phyloP scores from a whole-genome alignment of 2,329 filamentous ascomycete species.

The Venturia aucupariae region DNA sequence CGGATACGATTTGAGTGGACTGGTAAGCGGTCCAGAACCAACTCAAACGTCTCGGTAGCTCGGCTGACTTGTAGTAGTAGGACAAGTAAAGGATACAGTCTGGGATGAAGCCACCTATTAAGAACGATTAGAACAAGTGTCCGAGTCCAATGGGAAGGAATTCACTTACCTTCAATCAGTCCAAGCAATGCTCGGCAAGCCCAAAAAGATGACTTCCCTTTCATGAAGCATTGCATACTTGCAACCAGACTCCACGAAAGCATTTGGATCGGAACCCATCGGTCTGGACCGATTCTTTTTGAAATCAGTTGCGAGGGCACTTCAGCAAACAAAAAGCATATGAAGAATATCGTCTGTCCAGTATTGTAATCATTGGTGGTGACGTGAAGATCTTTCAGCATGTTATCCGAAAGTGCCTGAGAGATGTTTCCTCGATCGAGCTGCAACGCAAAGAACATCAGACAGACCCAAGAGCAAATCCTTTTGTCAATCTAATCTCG shows the following conservation, averaged over 20 bases:
- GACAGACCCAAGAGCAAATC: slow-evolving; percentile 37
- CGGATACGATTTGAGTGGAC: slow-evolving; percentile 23
- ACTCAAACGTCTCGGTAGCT: slow-evolving; percentile 54
- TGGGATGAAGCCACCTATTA: slow-evolving; percentile 33
- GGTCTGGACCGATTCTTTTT: slow-evolving; percentile 20
- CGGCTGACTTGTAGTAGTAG: slow-evolving; percentile 61
- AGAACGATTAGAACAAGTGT: neutral
- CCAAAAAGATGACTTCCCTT: slow-evolving; percentile 20
- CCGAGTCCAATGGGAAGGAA: neutral
- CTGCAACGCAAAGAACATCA: slow-evolving; percentile 57
- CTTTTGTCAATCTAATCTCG: slow-evolving; percentile 31
- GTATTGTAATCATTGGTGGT: slow-evolving; percentile 42
- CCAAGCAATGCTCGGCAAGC: slow-evolving; percentile 20
- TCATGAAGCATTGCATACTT: slow-evolving; percentile 22
- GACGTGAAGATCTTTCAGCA: slow-evolving; percentile 45
- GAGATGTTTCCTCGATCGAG: slow-evolving; percentile 53
- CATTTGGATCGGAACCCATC: slow-evolving; percentile 25
- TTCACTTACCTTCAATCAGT: slow-evolving; percentile 16
- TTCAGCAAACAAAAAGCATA: slow-evolving; percentile 23
- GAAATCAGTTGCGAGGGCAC: slow-evolving; percentile 26
- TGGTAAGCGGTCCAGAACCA: slow-evolving; percentile 48
- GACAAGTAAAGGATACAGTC: slow-evolving; percentile 54
- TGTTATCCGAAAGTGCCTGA: slow-evolving; percentile 53
- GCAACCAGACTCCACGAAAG: slow-evolving; percentile 21
- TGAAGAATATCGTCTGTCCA: slow-evolving; percentile 17